Evolutionary conservation across 805 yeast species (phyloP).

Genomic region (Candida ficus): DNA sequence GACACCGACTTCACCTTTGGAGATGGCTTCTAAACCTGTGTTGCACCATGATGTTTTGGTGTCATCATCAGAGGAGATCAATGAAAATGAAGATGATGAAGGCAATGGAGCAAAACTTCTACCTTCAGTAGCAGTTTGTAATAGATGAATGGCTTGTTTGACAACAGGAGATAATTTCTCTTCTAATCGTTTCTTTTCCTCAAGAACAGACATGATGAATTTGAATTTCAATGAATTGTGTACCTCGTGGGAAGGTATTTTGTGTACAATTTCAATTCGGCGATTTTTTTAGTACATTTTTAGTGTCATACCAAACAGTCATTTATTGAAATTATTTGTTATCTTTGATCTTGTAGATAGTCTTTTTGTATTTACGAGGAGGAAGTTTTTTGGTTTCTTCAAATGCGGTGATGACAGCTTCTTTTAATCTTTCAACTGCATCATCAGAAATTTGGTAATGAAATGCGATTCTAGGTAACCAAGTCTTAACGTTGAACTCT

Average conservation of each 20-base stretch:
- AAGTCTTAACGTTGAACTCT: conserved; percentile 52
- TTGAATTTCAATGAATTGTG: background rate
- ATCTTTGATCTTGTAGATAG: conserved; percentile 6
- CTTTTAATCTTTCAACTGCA: conserved; percentile 20
- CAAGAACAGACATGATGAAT: conserved; percentile 10
- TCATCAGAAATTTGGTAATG: conserved; percentile 23
- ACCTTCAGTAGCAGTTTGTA: conserved; percentile 23
- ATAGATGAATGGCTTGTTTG: conserved; percentile 38
- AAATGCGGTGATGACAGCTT: conserved; percentile 36
- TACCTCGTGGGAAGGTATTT: no score
- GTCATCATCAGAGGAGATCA: conserved; percentile 28
- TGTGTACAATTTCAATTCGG: background rate
- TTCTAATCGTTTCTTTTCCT: conserved; percentile 16
- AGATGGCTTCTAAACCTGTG: conserved; percentile 64
- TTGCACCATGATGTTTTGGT: conserved; percentile 19
- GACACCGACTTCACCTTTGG: conserved; percentile 75
- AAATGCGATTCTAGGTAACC: conserved; percentile 70
- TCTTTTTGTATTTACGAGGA: conserved; percentile 1
- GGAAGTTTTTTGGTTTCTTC: conserved; percentile 16
- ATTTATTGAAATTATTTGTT: background rate
- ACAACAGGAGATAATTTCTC: conserved; percentile 22
- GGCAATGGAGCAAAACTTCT: conserved; percentile 44
- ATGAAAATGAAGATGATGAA: conserved; percentile 42
- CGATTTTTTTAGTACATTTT: background rate
- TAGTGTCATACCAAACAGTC: background rate